Evolutionary conservation across 352 stramenopile species (phyloP).

Genomic region (Phytophthora pistaciae): DNA sequence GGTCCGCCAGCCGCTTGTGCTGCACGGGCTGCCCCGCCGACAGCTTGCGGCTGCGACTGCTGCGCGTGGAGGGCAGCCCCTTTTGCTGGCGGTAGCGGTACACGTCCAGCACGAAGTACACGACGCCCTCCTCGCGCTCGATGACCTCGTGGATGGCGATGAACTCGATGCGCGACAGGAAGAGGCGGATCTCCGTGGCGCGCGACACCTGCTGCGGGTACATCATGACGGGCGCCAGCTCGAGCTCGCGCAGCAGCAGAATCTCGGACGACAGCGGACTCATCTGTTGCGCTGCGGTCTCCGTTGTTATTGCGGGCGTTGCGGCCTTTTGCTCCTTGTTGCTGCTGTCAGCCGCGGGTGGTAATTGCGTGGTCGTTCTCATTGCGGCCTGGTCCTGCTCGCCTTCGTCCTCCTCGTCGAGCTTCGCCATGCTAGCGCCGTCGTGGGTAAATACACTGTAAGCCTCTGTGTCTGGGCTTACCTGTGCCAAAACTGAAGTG

Average conservation of each 20-base stretch:
- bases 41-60: constrained; percentile 17
- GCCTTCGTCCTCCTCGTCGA: constrained; percentile 11
- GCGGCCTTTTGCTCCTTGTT: background rate
- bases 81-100: constrained; percentile 68
- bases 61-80: constrained; percentile 47
- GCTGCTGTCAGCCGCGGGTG: background rate
- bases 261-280: constrained; percentile 33
- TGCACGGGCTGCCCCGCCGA: constrained; percentile 19
- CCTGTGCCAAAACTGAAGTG: constrained; percentile 27
- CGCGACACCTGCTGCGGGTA: constrained; percentile 61
- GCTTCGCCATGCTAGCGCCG: constrained; percentile 19
- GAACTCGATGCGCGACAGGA: constrained; percentile 66
- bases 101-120: constrained; percentile 73
- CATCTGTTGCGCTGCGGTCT: constrained; percentile 3
- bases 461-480: background rate
- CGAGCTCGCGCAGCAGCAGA: constrained; percentile 42
- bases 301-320: constrained; percentile 5
- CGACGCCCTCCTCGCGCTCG: constrained; percentile 51
- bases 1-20: constrained; percentile 5
- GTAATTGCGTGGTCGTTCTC: background rate
- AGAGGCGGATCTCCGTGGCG: constrained; percentile 62
- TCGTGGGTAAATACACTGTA: background rate
- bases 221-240: constrained; percentile 55
- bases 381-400: constrained; percentile 14
- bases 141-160: constrained; percentile 64